Conservation (phyloP, 148 eudicot species). For the Limonium bicolor region DNA sequence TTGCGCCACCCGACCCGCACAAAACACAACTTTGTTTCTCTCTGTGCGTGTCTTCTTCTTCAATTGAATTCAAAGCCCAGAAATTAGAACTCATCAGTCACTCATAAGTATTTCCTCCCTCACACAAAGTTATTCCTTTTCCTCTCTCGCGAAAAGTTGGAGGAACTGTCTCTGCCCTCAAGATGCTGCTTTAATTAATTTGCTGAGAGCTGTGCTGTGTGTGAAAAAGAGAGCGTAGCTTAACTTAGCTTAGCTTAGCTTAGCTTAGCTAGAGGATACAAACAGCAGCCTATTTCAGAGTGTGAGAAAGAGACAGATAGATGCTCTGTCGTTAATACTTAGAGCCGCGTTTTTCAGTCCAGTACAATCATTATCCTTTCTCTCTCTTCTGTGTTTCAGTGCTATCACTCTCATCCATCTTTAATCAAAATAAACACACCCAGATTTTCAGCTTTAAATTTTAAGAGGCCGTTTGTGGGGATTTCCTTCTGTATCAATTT, state of each 20-base stretch:
- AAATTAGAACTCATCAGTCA: neutral
- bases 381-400: neutral
- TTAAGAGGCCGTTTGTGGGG: no score
- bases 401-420: slow-evolving; percentile 1
- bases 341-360: slow-evolving; percentile 8
- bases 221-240: no score
- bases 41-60: no score
- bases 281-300: no score
- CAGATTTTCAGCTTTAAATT: neutral
- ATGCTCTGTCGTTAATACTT: slow-evolving; percentile 2
- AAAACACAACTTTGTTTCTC: no score
- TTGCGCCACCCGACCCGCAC: no score
- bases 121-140: neutral
- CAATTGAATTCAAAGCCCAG: no score
- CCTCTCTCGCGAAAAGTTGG: slow-evolving; percentile 3
- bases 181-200: neutral
- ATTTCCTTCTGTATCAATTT: neutral
- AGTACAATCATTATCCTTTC: slow-evolving; percentile 9
- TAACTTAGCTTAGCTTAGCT: no score
- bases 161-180: neutral
- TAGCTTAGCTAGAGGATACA: no score
- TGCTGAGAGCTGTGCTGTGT: neutral
- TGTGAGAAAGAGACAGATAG: neutral
- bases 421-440: neutral
- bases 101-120: neutral